Percentiles rank a stretch among this genome's conserved stretches.
Evolutionary conservation across 805 yeast species (phyloP).

Genomic region (Barnettozyma pratensis): DNA sequence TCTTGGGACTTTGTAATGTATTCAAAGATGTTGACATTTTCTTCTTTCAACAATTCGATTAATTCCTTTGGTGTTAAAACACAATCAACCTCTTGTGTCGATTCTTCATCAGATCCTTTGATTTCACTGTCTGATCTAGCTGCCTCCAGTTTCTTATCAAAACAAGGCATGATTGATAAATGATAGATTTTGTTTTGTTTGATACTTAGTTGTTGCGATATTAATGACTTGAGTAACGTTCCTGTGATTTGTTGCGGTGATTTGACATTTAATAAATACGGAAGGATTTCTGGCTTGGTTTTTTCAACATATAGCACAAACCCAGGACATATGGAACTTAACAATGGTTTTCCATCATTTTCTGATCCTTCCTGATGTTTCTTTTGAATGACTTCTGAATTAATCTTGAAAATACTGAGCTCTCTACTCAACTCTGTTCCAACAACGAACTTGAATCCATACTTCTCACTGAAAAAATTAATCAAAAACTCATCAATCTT

Average conservation of each 20-base stretch:
- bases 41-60: slow-evolving; percentile 61
- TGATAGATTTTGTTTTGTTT: slow-evolving; percentile 53
- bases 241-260: slow-evolving; percentile 96
- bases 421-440: slow-evolving; percentile 83
- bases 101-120: slow-evolving; percentile 23
- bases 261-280: slow-evolving; percentile 65
- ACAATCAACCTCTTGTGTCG: slow-evolving; percentile 72
- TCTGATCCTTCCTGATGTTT: slow-evolving; percentile 1
- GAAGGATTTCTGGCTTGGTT: slow-evolving; percentile 82
- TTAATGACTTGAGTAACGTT: slow-evolving; percentile 53
- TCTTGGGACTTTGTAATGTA: slow-evolving; percentile 16
- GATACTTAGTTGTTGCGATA: slow-evolving; percentile 29
- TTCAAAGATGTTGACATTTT: slow-evolving; percentile 33
- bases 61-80: slow-evolving; percentile 90
- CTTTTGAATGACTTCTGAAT: slow-evolving; percentile 31
- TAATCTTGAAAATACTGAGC: slow-evolving; percentile 50
- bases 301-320: slow-evolving; percentile 95
- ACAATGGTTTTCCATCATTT: slow-evolving; percentile 9
- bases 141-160: slow-evolving; percentile 93
- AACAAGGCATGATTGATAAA: slow-evolving; percentile 91
- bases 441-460: slow-evolving; percentile 70
- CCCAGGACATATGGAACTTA: slow-evolving; percentile 88
- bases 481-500: slow-evolving; percentile 58
- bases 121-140: slow-evolving; percentile 60
- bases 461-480: slow-evolving; percentile 48